These are phyloP conservation scores for Aspergillus neoniger DNA, from an alignment of 2,329 filamentous ascomycete species.

Conservation along the genomic window DNA sequence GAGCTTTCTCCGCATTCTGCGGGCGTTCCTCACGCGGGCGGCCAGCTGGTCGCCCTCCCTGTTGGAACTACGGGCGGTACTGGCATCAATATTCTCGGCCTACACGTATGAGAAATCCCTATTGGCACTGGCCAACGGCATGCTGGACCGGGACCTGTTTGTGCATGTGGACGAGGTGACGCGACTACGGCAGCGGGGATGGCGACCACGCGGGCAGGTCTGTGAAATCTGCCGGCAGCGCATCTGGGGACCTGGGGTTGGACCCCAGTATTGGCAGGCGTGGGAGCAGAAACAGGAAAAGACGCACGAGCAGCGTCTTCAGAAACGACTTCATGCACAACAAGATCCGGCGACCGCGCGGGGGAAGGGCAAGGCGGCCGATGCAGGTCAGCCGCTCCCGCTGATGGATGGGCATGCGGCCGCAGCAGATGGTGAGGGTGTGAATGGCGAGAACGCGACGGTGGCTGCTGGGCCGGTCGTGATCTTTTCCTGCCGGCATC, in stretches of 20 bases:
- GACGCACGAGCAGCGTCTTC: slow-evolving; percentile 32
- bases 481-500: slow-evolving; percentile 52
- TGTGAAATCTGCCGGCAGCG: slow-evolving; percentile 84
- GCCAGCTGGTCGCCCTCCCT: slow-evolving; percentile 80
- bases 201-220: slow-evolving; percentile 81
- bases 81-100: slow-evolving; percentile 87
- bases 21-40: slow-evolving; percentile 82
- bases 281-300: slow-evolving; percentile 67
- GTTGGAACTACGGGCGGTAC: slow-evolving; percentile 79
- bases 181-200: slow-evolving; percentile 76
- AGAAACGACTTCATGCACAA: slow-evolving; percentile 31
- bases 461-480: slow-evolving; percentile 36
- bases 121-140: slow-evolving; percentile 76
- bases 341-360: slow-evolving; percentile 31
- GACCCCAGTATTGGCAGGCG: slow-evolving; percentile 73
- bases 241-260: slow-evolving; percentile 86
- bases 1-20: slow-evolving; percentile 84
- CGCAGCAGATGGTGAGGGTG: slow-evolving; percentile 10
- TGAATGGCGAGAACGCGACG: slow-evolving; percentile 12
- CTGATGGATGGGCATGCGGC: slow-evolving; percentile 19
- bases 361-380: slow-evolving; percentile 45
- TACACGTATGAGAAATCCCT: slow-evolving; percentile 95
- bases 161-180: slow-evolving; percentile 75
- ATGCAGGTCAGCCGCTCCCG: slow-evolving; percentile 22
- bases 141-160: slow-evolving; percentile 88